Evolutionary conservation across 1,284 basidiomycete genomes (phyloP), one percentile per base, ranked within the genome.

Genomic region (Puccinia horiana): DNA sequence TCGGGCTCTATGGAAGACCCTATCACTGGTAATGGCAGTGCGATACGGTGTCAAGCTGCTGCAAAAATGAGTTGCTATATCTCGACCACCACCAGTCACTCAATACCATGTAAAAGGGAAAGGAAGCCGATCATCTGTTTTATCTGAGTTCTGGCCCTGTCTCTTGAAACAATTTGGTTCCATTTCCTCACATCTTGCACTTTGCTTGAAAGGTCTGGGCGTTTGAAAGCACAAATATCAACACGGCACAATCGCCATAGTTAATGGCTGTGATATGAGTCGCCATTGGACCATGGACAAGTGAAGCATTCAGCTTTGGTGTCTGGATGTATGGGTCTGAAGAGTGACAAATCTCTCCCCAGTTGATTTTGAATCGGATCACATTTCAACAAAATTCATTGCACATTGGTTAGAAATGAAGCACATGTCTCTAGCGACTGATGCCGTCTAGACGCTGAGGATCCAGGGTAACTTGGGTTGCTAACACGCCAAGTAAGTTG

Each of bases 1-100:
- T 40, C 12, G 26, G n/a, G n/a, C n/a, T n/a, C 42, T 42, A 20
- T 42, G 23, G 1, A 42, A 81, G 79, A 44, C 54, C 3, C 32
- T 81, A n/a, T 81, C 79, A 40, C 35, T 81, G 3, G 69, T 35
- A 12, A 81, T 81, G 79, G 52, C 70, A 32, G 70, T 81, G 47
- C 69, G 79, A 40, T 81, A 81, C 73, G 79, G 54, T 0, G 16
- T 74, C 0, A 81, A 72, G 29, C 29, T 73, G n/a, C n/a, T 81
- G 40, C 29, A 74, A 32, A 74, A 81, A 42, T 72, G 37, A 69
- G 29, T 40, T 14, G 32, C 12, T 35, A 23, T 18, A 23, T 6
- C 4, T 35, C 14, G 35, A 9, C 32, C 32, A 32, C 29, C 58
- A 35, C 4, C 49, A 63, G 12, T 4, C 9, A 18, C 29, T 32